Conservation (phyloP, 2,329 filamentous ascomycete species). For the Gnomoniopsis smithogilvyi region DNA sequence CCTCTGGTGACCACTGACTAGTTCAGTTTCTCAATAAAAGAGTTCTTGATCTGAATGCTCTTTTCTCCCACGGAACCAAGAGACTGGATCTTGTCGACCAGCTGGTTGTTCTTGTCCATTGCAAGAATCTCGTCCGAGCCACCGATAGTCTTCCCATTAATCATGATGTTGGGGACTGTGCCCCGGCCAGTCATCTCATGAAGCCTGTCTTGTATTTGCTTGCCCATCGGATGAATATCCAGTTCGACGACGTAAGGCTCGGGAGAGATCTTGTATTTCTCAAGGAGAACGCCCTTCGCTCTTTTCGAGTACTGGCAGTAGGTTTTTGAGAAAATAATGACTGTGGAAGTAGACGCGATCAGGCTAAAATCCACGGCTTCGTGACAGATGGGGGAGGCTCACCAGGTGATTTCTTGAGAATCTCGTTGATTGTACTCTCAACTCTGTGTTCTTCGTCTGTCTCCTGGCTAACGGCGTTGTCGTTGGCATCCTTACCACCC, state of each 20-base stretch:
- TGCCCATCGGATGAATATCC: slow-evolving; percentile 74
- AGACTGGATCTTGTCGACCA: slow-evolving; percentile 69
- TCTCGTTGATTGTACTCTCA: slow-evolving; percentile 69
- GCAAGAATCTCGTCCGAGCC: slow-evolving; percentile 82
- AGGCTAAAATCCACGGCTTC: slow-evolving; percentile 13
- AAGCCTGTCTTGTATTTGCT: slow-evolving; percentile 68
- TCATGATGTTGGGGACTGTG: slow-evolving; percentile 89
- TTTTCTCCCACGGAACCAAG: slow-evolving; percentile 60
- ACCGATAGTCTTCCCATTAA: slow-evolving; percentile 85
- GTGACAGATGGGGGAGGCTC: slow-evolving; percentile 32
- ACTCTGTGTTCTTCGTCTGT: slow-evolving; percentile 60
- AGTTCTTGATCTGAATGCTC: slow-evolving; percentile 51
- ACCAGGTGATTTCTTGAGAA: slow-evolving; percentile 84
- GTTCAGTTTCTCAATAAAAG: slow-evolving; percentile 27
- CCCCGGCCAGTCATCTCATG: slow-evolving; percentile 70
- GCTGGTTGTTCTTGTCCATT: slow-evolving; percentile 62
- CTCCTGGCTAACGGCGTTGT: slow-evolving; percentile 39
- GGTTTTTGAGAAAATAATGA: slow-evolving; percentile 94
- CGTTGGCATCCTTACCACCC: slow-evolving; percentile 41
- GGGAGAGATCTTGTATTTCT: slow-evolving; percentile 80
- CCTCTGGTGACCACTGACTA: neutral
- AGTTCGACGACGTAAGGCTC: slow-evolving; percentile 86
- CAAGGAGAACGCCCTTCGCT: slow-evolving; percentile 81
- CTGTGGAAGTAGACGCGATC: slow-evolving; percentile 38
- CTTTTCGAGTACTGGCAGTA: slow-evolving; percentile 85